Percentiles rank a stretch among this genome's conserved stretches.
Conservation (phyloP, 2,329 filamentous ascomycete species). For the Polychaeton citri region DNA sequence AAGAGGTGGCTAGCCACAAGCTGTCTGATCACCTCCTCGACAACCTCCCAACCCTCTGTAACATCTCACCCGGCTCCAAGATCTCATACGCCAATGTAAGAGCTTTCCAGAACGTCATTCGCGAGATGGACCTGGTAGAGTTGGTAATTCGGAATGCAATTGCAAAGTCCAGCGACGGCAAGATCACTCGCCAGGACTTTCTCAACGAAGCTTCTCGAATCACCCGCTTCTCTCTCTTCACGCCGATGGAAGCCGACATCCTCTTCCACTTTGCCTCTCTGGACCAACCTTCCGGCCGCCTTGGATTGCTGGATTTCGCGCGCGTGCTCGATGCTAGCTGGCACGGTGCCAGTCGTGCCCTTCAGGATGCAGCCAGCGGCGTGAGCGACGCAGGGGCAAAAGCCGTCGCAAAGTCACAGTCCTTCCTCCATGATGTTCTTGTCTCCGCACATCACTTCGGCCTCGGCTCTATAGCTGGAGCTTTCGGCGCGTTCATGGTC, state of each 20-base stretch:
- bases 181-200: constrained; percentile 89
- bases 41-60: constrained; percentile 85
- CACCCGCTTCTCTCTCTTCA: constrained; percentile 90
- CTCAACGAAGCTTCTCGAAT: constrained; percentile 83
- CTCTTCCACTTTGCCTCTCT: constrained; percentile 96
- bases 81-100: constrained; percentile 96
- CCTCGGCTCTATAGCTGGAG: constrained; percentile 79
- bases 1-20: constrained; percentile 87
- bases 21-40: constrained; percentile 89
- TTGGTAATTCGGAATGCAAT: constrained; percentile 81
- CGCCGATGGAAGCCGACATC: constrained; percentile 96
- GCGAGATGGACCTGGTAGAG: constrained; percentile 95
- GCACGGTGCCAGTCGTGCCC: constrained; percentile 43
- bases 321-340: constrained; percentile 92
- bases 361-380: constrained; percentile 37
- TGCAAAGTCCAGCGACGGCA: constrained; percentile 70
- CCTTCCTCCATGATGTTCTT: constrained; percentile 49
- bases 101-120: constrained; percentile 95
- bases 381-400: constrained; percentile 34
- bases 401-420: constrained; percentile 41
- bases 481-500: constrained; percentile 98
- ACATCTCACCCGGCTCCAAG: constrained; percentile 80
- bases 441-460: constrained; percentile 83
- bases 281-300: constrained; percentile 73
- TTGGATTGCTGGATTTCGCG: constrained; percentile 73